phyloP scores from a whole-genome alignment of 306 rosid genomes.

The Urtica urens region DNA sequence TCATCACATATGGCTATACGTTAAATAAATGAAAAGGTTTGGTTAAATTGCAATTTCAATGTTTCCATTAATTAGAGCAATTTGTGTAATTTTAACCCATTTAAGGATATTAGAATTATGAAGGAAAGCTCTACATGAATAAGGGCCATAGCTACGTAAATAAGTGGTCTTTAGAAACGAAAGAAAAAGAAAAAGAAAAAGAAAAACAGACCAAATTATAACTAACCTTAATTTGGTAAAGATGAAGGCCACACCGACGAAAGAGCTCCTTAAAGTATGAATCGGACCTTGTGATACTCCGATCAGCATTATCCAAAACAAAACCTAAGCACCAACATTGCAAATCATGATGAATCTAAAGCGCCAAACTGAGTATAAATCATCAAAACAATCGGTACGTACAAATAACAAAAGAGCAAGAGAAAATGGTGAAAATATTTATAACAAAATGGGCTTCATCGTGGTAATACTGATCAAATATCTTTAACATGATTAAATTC shows the following conservation, averaged over 20 bases:
- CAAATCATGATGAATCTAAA: no score
- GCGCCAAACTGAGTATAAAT: background rate
- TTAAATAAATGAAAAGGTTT: no score
- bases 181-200: background rate
- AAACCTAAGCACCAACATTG: conserved; percentile 65
- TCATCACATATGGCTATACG: no score
- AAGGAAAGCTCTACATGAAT: no score
- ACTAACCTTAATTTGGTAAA: conserved; percentile 61
- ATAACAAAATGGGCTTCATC: no score
- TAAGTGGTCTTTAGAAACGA: background rate
- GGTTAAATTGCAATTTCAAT: background rate
- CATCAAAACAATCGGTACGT: background rate
- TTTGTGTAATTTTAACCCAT: background rate
- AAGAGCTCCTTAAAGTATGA: conserved; percentile 67
- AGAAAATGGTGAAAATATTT: no score
- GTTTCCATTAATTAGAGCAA: no score
- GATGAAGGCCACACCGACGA: conserved; percentile 63
- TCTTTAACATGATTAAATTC: no score
- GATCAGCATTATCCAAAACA: conserved; percentile 73
- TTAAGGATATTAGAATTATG: background rate
- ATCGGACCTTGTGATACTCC: conserved; percentile 83
- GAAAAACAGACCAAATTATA: no score
- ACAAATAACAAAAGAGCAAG: no score
- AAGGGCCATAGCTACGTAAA: no score
- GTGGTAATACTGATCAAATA: no score